Conservation (phyloP, 2,329 filamentous ascomycete species). For the Raffaelea deltoideospora region DNA sequence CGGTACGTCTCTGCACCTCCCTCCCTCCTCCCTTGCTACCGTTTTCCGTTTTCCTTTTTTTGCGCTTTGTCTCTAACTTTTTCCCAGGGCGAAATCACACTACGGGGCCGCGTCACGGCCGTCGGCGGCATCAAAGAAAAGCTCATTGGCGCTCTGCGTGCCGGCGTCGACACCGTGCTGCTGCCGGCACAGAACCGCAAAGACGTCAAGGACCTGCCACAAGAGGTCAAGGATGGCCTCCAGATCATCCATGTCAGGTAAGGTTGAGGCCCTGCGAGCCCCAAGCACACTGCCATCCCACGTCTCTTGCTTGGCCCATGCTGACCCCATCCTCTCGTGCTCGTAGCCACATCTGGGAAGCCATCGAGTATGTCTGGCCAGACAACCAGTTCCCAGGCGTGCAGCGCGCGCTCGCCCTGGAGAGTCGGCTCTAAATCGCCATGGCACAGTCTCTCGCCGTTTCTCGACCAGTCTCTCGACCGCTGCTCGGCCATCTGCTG, state of each 20-base stretch:
- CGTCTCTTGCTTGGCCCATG: constrained; percentile 36
- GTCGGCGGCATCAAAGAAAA: constrained; percentile 99
- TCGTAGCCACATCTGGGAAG: constrained; percentile 79
- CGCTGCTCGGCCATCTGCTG: too few relatives aligned
- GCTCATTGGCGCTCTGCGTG: constrained; percentile 80
- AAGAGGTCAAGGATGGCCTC: constrained; percentile 75
- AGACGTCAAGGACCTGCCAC: constrained; percentile 78
- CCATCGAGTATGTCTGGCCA: constrained; percentile 80
- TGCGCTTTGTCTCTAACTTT: constrained; percentile 9
- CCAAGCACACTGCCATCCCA: constrained; percentile 33
- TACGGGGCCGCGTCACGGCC: constrained; percentile 79
- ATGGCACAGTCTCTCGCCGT: too few relatives aligned
- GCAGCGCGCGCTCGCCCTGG: constrained; percentile 48
- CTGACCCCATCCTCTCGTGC: not conserved
- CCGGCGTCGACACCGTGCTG: constrained; percentile 87
- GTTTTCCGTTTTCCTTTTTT: constrained; percentile 3
- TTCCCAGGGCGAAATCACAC: constrained; percentile 49
- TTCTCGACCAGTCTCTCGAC: too few relatives aligned
- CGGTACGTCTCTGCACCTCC: constrained; percentile 37
- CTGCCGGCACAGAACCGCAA: constrained; percentile 81
- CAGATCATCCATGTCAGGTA: constrained; percentile 83
- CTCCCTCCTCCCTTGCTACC: too few relatives aligned
- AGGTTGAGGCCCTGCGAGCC: too few relatives aligned
- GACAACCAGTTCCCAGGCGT: constrained; percentile 71
- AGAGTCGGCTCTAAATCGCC: constrained; percentile 58